A percentile compares a stretch with the other conserved stretches of the same genome.
Conservation (phyloP, 2,329 filamentous ascomycete species). For the Pseudopithomyces maydicus region DNA sequence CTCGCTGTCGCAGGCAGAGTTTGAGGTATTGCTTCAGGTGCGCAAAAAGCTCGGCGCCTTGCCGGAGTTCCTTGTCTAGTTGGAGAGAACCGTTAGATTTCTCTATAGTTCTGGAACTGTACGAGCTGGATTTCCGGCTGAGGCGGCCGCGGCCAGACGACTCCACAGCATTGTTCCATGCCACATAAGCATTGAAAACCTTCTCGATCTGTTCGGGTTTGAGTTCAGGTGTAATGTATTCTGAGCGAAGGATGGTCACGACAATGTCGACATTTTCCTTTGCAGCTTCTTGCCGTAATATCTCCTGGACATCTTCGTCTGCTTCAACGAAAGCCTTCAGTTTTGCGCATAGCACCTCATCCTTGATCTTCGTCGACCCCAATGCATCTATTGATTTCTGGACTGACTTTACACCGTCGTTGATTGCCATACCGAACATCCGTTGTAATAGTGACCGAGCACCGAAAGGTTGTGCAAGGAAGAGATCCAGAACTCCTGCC, state of each 20-base stretch:
- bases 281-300: conserved; percentile 74
- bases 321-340: conserved; percentile 78
- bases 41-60: conserved; percentile 90
- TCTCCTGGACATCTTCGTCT: conserved; percentile 74
- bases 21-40: conserved; percentile 95
- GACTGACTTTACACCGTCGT: conserved; percentile 85
- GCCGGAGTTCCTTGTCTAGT: conserved; percentile 82
- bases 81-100: conserved; percentile 35
- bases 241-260: conserved; percentile 81
- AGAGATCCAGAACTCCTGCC: conserved; percentile 92
- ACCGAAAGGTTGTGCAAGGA: conserved; percentile 93
- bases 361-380: conserved; percentile 72
- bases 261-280: conserved; percentile 81
- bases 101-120: conserved; percentile 34
- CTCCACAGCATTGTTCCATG: conserved; percentile 93
- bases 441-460: conserved; percentile 88
- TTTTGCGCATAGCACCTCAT: conserved; percentile 78
- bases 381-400: conserved; percentile 86
- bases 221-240: conserved; percentile 74
- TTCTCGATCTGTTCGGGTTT: conserved; percentile 76
- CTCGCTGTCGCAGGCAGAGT: conserved; percentile 84
- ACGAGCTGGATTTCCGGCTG: conserved; percentile 40
- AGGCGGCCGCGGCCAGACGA: conserved; percentile 57
- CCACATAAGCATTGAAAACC: conserved; percentile 92
- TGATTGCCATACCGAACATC: conserved; percentile 89